Base-by-base conservation (phyloP, 2,329 filamentous ascomycete genomes). In the Pseudogymnoascus sp. region DNA sequence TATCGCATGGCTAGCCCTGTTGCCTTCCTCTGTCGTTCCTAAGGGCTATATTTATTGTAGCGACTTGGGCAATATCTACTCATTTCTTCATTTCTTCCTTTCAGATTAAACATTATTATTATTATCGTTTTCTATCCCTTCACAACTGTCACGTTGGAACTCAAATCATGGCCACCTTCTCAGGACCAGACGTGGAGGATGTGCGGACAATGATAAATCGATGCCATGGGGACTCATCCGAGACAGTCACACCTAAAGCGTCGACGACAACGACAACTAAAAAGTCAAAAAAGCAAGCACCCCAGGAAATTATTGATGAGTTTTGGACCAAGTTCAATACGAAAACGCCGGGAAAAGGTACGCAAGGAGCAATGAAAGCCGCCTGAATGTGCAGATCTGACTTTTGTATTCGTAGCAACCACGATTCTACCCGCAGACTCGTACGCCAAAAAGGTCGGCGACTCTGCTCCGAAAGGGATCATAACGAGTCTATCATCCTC, bases 321-420 rank as follows among this genome's bases (percentile, higher is more conserved):
- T 90, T 90, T 69, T 92, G 88, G 88, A 73, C 77, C 58, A 84
- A 83, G 61, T 90, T 90, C 66, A 85, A 80, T 12, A 83, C 84
- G 58, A 88, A 85, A 67, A 79, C 79, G 23, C 88, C 87, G 0
- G 87, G 88, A 13, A 89, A 89, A 75, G 84, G 81, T 80, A 67
- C 37, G 67, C 28, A 28, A 21, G 26, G 34, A 9, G 8, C 15
- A 13, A 7, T 18, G 41, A 33, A 52, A 19, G 9, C 26, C 26
- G n/a, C 26, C n/a, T 30, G n/a, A 9, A 30, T 30, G 10, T 30
- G 5, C 5, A 18, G 26, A 19, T 23, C 45, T 52, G 19, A 52
- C 26, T 13, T 18, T 3, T 4, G 8, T 30, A 18, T 19, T 19
- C n/a, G 7, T 60, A 83, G 81, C 87, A 19, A 86, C 84, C 28